Evolutionary conservation across 1,284 basidiomycete genomes (phyloP).

Genomic region (Marasmius tenuissimus): DNA sequence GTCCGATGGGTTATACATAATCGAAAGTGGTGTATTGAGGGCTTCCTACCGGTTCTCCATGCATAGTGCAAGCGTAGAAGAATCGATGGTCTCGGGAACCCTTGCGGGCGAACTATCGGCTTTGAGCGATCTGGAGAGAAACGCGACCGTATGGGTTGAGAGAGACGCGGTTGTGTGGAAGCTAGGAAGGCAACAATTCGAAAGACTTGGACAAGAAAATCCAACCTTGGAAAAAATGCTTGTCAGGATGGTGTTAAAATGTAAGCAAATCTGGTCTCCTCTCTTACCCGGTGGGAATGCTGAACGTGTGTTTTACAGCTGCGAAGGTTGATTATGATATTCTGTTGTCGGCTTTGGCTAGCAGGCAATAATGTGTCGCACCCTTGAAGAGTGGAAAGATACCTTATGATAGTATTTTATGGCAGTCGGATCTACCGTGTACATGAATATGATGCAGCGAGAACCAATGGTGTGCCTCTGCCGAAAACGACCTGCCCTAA

Average conservation of each 20-base stretch:
- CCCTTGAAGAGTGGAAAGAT: too few relatives aligned
- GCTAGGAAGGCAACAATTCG: slow-evolving; percentile 58
- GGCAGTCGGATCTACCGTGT: too few relatives aligned
- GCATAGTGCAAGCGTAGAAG: slow-evolving; percentile 66
- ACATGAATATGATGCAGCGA: too few relatives aligned
- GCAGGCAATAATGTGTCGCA: not conserved
- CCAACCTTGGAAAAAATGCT: slow-evolving; percentile 69
- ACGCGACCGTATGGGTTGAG: slow-evolving; percentile 86
- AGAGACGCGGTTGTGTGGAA: slow-evolving; percentile 80
- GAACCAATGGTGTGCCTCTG: too few relatives aligned
- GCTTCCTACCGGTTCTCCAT: slow-evolving; percentile 80
- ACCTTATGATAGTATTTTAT: too few relatives aligned
- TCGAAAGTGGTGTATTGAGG: slow-evolving; percentile 81
- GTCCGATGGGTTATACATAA: slow-evolving; percentile 84
- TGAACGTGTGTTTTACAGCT: slow-evolving; percentile 37
- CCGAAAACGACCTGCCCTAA: too few relatives aligned
- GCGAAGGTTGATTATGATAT: slow-evolving; percentile 82
- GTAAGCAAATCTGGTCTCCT: slow-evolving; percentile 42
- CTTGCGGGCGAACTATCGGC: slow-evolving; percentile 88
- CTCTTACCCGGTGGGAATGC: not conserved
- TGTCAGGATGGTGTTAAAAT: slow-evolving; percentile 75
- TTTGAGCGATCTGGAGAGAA: slow-evolving; percentile 73
- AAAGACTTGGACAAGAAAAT: slow-evolving; percentile 61
- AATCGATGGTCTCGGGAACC: slow-evolving; percentile 92
- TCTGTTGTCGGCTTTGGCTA: slow-evolving; percentile 52